These are phyloP conservation scores for Ramularia collo-cygni DNA, from an alignment of 2,329 filamentous ascomycete genomes.

Conservation along the genomic window DNA sequence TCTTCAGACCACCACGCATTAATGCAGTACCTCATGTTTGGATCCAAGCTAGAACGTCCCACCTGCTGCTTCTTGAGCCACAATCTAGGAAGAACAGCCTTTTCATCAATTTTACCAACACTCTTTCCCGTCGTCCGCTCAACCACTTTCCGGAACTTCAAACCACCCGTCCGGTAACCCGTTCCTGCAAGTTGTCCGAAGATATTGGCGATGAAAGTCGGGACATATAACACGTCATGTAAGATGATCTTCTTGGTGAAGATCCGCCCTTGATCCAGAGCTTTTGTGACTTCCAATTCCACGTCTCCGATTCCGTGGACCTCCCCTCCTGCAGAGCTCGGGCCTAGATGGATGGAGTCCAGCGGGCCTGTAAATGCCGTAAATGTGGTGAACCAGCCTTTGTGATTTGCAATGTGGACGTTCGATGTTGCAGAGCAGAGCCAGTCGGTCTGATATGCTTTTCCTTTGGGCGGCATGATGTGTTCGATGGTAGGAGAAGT, in stretches of 20 bases:
- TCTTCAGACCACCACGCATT: conserved; percentile 2
- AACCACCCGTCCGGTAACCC: not conserved
- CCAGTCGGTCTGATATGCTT: conserved; percentile 16
- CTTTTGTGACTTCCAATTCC: conserved; percentile 8
- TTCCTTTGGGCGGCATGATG: conserved; percentile 15
- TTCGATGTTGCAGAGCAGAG: conserved; percentile 15
- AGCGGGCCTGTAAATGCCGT: conserved; percentile 1
- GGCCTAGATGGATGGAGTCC: too few species aligned
- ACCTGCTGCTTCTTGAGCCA: not conserved
- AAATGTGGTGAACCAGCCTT: conserved; percentile 16
- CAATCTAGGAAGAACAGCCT: not conserved
- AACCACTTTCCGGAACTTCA: not conserved
- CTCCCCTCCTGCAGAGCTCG: too few species aligned
- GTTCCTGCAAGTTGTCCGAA: not conserved
- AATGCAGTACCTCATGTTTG: not conserved
- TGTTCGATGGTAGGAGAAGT: too few species aligned
- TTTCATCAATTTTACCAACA: not conserved
- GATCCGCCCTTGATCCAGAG: not conserved
- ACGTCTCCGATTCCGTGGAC: conserved; percentile 8
- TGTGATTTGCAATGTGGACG: conserved; percentile 17
- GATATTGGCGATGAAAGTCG: conserved; percentile 9
- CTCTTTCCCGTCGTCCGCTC: not conserved
- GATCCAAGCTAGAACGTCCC: not conserved
- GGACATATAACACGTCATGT: conserved; percentile 13
- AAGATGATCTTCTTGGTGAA: conserved; percentile 4